These are phyloP conservation scores for Nemania abortiva DNA, from an alignment of 2,329 filamentous ascomycete genomes.

Conservation along the genomic window DNA sequence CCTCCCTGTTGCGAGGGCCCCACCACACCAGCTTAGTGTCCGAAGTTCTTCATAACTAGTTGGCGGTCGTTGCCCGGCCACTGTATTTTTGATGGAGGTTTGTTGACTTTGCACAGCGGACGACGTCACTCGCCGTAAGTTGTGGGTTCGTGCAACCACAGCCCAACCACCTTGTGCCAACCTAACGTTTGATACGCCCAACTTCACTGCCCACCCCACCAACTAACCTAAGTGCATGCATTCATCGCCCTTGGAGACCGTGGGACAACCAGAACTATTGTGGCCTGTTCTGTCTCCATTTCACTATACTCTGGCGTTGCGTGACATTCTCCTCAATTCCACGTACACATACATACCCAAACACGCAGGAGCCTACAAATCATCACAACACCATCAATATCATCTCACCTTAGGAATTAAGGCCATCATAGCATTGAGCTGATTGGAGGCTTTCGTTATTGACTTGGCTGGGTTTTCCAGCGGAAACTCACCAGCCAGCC, in stretches of 20 bases:
- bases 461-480: conserved; percentile 49
- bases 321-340: conserved; percentile 9
- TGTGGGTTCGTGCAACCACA: conserved; percentile 11
- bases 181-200: conserved; percentile 31
- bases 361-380: conserved; percentile 2
- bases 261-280: conserved; percentile 38
- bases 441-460: conserved; percentile 31
- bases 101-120: conserved; percentile 48
- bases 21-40: conserved; percentile 25
- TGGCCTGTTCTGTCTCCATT: conserved; percentile 29
- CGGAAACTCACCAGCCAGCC: conserved; percentile 33
- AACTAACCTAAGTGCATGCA: conserved; percentile 22
- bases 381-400: conserved; percentile 6
- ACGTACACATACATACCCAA: conserved; percentile 6
- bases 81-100: conserved; percentile 21
- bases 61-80: conserved; percentile 46
- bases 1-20: neutral
- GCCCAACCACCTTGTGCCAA: conserved; percentile 38
- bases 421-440: conserved; percentile 18
- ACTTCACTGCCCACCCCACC: conserved; percentile 33
- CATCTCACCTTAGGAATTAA: conserved; percentile 17
- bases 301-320: neutral
- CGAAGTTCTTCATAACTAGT: neutral
- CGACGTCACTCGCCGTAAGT: conserved; percentile 43
- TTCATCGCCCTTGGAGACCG: conserved; percentile 45